Evolutionary conservation across 2,329 filamentous ascomycete genomes (phyloP).

Genomic region (Arthrobotrys megalospora): DNA sequence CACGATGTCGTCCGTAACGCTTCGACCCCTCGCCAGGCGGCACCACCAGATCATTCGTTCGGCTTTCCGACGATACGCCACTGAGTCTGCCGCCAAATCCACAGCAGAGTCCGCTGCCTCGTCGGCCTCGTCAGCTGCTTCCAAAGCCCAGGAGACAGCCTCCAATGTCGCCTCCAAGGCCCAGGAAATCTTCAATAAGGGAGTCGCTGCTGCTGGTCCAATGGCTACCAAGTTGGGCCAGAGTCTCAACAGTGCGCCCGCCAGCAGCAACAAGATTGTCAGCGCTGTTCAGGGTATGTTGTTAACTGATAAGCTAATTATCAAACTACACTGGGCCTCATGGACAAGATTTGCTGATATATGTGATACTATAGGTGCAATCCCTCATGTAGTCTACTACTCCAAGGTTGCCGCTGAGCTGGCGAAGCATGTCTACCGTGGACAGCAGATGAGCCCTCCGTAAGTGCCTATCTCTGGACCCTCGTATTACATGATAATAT

Average conservation of each 20-base stretch:
- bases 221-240: constrained; percentile 63
- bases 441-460: constrained; percentile 94
- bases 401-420: constrained; percentile 89
- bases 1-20: constrained; percentile 49
- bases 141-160: constrained; percentile 62
- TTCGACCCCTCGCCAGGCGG: constrained; percentile 56
- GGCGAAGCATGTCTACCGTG: constrained; percentile 86
- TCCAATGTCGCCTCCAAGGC: constrained; percentile 65
- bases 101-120: constrained; percentile 57
- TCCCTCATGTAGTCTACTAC: constrained; percentile 92
- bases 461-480: constrained; percentile 73
- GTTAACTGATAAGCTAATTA: constrained; percentile 26
- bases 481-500: background rate
- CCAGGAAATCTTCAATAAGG: constrained; percentile 67
- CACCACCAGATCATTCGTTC: constrained; percentile 57
- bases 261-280: constrained; percentile 86
- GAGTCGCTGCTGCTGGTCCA: constrained; percentile 69
- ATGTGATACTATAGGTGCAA: constrained; percentile 75
- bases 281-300: constrained; percentile 87
- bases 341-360: constrained; percentile 21
- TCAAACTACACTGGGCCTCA: constrained; percentile 1
- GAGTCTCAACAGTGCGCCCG: constrained; percentile 73
- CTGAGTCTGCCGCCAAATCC: constrained; percentile 55
- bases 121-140: constrained; percentile 37
- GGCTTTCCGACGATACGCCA: constrained; percentile 56